Base-by-base conservation (phyloP, 2,329 filamentous ascomycete genomes). In the Beauveria caledonica region DNA sequence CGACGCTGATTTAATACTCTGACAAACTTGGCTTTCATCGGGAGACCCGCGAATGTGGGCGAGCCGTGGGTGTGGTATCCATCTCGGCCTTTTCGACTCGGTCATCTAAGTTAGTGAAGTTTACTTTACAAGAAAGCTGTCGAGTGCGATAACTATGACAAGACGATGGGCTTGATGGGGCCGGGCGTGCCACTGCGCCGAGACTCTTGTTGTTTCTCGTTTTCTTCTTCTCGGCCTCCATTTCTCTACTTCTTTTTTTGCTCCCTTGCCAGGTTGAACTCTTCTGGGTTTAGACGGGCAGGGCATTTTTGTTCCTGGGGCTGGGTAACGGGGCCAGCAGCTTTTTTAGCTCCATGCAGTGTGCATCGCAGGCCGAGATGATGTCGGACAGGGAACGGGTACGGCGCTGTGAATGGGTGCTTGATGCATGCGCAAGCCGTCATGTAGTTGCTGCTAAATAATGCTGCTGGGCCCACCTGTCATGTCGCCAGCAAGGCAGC, bases 31-130 rank as follows among this genome's bases (percentile, higher is more conserved):
- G 44, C 9, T 11, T 46, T 23, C n/a, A 17, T 52, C 58, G 58
- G 58, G 49, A 60, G 58, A 53, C 58, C 58, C 58, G 58, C 58
- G 58, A 60, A 49, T 39, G 58, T 60, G 49, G 33, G 58, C 49
- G 58, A 60, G 58, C 58, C 58, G 58, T 46, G 39, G 23, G 53
- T 27, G 19, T 46, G 50, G 55, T 42, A 52, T 52, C 48, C 48
- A 51, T 45, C 52, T 44, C 15, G 39, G 17, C 40, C 21, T 45
- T 39, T 48, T n/a, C 27, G 46, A 44, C 57, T 59, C 57, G 45
- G 48, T 8, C 46, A 21, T 50, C 48, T 15, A 17, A n/a, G n/a
- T n/a, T n/a, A n/a, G n/a, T n/a, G n/a, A n/a, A n/a, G n/a, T n/a
- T n/a, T n/a, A n/a, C n/a, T 17, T 9, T 15, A 49, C 40, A 42